A percentile compares a stretch with the other conserved stretches of the same genome.
Conservation (phyloP, 257 asterid species). For the Solanum stenotomum region DNA sequence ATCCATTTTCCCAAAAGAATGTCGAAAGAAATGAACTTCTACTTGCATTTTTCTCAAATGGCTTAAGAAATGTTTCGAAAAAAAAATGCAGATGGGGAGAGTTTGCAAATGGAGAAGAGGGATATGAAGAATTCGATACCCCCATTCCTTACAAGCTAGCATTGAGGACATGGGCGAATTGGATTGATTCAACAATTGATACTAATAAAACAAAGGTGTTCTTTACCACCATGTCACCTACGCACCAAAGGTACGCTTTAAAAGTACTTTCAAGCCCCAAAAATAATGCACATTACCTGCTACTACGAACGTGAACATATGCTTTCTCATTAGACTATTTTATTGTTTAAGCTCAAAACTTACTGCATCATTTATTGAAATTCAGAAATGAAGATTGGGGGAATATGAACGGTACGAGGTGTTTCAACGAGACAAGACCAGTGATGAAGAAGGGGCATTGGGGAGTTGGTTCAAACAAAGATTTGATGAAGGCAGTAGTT, state of each 20-base stretch:
- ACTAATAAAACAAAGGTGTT: conserved; percentile 65
- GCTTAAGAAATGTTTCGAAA: background rate
- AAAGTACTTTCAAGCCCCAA: background rate
- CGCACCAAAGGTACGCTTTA: conserved; percentile 49
- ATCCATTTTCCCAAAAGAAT: background rate
- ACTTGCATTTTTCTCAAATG: background rate
- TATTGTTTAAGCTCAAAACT: background rate
- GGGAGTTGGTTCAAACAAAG: conserved; percentile 67
- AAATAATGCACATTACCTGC: background rate
- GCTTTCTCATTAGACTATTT: background rate
- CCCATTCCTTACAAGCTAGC: conserved; percentile 59
- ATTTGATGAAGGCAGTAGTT: conserved; percentile 51
- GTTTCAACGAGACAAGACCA: conserved; percentile 80
- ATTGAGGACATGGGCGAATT: conserved; percentile 87
- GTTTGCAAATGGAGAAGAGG: conserved; percentile 73
- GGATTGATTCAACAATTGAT: conserved; percentile 77
- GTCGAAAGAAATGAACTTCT: background rate
- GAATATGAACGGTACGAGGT: conserved; percentile 40
- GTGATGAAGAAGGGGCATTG: conserved; percentile 45
- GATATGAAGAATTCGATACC: conserved; percentile 61
- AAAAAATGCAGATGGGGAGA: conserved; percentile 67
- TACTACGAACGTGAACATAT: background rate
- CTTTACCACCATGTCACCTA: conserved; percentile 85
- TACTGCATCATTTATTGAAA: background rate
- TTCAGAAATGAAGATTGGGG: conserved; percentile 83